Evolutionary conservation across 257 asterid genomes (phyloP).

Genomic region (Jacaranda mimosifolia): DNA sequence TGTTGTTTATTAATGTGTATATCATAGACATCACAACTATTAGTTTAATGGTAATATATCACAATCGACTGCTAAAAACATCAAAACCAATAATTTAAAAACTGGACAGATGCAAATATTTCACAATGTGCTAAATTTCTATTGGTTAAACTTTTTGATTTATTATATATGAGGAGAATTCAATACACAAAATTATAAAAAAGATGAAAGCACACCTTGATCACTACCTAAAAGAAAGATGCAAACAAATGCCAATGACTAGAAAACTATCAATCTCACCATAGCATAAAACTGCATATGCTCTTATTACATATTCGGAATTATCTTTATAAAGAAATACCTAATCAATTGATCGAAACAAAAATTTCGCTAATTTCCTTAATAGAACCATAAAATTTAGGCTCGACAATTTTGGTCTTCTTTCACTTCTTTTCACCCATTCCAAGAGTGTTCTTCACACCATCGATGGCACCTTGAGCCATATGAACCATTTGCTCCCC

Average conservation of each 20-base stretch:
- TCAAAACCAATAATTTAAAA: not conserved
- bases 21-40: too few relatives aligned
- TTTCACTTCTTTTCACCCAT: constrained; percentile 65
- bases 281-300: not conserved
- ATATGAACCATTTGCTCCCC: constrained; percentile 65
- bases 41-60: too few relatives aligned
- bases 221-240: not conserved
- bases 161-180: not conserved
- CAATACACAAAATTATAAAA: not conserved
- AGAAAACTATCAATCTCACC: not conserved
- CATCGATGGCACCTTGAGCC: constrained; percentile 84
- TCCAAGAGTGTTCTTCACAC: constrained; percentile 77
- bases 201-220: not conserved
- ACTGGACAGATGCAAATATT: too few relatives aligned
- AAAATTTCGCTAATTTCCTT: too few relatives aligned
- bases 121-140: too few relatives aligned
- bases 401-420: not conserved
- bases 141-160: not conserved
- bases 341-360: not conserved
- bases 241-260: not conserved
- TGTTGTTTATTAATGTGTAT: too few relatives aligned
- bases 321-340: not conserved
- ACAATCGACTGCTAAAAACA: too few relatives aligned
- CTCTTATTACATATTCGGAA: constrained; percentile 23
- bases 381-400: too few relatives aligned